Evolutionary conservation across 495 filamentous ascomycete species (phyloP), one percentile per base, ranked within the genome.

Genomic region (Penicilliopsis zonata): DNA sequence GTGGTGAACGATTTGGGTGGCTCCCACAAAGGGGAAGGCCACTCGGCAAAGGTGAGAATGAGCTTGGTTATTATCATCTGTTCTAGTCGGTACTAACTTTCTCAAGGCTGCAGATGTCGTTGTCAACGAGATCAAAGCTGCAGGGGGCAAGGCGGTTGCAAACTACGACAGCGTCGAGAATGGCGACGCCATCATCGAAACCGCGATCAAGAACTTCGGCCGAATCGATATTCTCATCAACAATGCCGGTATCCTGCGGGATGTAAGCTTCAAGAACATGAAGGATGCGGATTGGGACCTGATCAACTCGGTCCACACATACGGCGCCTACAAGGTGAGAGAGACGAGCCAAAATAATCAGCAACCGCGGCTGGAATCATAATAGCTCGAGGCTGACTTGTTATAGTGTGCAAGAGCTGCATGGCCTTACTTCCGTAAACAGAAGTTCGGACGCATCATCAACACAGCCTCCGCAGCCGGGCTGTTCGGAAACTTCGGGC

Each of bases 231-330:
- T 98, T 29, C 77, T 98, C 41, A 74, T 96, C 57, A 98, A 98
- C 72, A 98, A 96, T 53, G 90, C 90, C 37, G 90, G 90, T 51
- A 98, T 98, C 49, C 72, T 98, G 34, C 81, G 90, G 36, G 90
- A 98, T 67, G 52, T 98, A 49, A 86, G 80, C 67, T 96, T 98
- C 65, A 94, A 93, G 76, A 98, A 98, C 61, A 94, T 96, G 85
- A 86, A 78, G 53, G 88, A 96, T 53, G 55, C 76, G 52, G 92
- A 98, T 57, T 98, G 92, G 90, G 92, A 98, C 51, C 60, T 96
- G 38, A 78, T 95, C 52, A 79, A 87, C 53, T 78, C 73, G 52
- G 90, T 98, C 28, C 90, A 98, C 61, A 82, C 95, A 37, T 84
- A 80, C 58, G 90, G 90, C 46, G 78, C 85, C 44, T 98, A 94